Conservation (phyloP, 2,329 filamentous ascomycete species). For the Penicillium sp. region DNA sequence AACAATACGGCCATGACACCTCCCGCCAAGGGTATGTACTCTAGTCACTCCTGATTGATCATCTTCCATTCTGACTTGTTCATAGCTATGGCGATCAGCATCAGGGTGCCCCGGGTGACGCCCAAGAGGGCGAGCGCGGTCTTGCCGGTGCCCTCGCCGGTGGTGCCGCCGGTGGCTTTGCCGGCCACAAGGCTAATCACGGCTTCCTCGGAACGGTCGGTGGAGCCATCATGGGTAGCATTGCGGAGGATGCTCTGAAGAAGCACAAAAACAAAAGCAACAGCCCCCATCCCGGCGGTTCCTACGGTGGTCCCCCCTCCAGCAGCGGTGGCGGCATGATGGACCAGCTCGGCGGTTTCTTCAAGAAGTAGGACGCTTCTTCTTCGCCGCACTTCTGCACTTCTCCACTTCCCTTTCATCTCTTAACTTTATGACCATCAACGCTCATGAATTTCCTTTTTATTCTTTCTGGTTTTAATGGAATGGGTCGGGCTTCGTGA, state of each 20-base stretch:
- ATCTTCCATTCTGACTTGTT: slow-evolving; percentile 11
- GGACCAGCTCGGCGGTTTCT: slow-evolving; percentile 34
- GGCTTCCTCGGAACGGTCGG: slow-evolving; percentile 46
- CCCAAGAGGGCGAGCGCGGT: slow-evolving; percentile 44
- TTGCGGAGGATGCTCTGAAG: slow-evolving; percentile 43
- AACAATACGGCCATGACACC: slow-evolving; percentile 27
- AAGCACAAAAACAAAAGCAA: slow-evolving; percentile 40
- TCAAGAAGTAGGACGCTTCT: slow-evolving; percentile 31
- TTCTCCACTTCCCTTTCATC: slow-evolving; percentile 3
- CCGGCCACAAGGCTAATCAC: slow-evolving; percentile 45
- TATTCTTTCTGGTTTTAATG: slow-evolving; percentile 5
- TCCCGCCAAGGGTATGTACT: slow-evolving; percentile 27
- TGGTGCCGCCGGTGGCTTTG: slow-evolving; percentile 44
- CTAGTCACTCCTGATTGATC: background rate
- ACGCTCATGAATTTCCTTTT: slow-evolving; percentile 23
- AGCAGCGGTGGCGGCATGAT: slow-evolving; percentile 22
- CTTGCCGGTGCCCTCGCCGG: slow-evolving; percentile 45
- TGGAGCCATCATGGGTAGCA: slow-evolving; percentile 44
- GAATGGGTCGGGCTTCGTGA: slow-evolving; percentile 15
- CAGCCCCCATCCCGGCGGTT: slow-evolving; percentile 16
- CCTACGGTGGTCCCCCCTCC: slow-evolving; percentile 23
- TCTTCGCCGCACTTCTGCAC: slow-evolving; percentile 1
- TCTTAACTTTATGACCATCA: slow-evolving; percentile 7
- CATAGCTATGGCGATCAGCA: slow-evolving; percentile 23
- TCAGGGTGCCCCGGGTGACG: slow-evolving; percentile 32